Evolutionary conservation across 2,329 filamentous ascomycete genomes (phyloP), one percentile per base, ranked within the genome.

Genomic region (Pseudocercospora vitis): DNA sequence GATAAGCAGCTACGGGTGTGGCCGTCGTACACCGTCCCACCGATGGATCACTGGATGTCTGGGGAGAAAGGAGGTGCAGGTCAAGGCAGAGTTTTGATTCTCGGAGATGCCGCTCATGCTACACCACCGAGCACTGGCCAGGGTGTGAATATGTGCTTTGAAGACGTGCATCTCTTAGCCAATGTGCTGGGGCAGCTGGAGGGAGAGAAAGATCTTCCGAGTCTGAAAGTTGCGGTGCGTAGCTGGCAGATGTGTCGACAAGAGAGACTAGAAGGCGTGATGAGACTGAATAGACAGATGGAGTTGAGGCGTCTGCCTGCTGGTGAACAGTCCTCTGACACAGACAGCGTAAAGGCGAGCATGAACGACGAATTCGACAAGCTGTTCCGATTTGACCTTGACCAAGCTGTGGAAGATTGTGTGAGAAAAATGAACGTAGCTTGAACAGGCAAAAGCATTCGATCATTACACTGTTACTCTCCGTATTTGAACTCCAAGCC

Each of bases 51-150:
- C 14, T 48, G 45, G 45, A 33, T 21, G 5, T 48, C 45, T 32
- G 23, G 23, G 21, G 31, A 47, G 11, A 42, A 7, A 11, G 6
- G 6, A 29, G 26, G 26, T 11, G 26, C 5, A 40, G 37, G 26
- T 6, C 26, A 29, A 6, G 45, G 29, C 7, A 5, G 45, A 48
- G 45, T 48, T 8, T 26, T 48, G 28, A 33, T 48, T 21, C 28
- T 48, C 4, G 45, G 45, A 2, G 45, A 48, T 23, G 26, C 45
- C 8, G 45, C 45, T 11, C 45, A 48, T 35, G 45, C 45, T 19
- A 11, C 19, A 11, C 45, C 45, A 19, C 45, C 45, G 7, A 31
- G 23, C 7, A 16, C 45, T 9, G 45, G 45, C 6, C 45, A 48
- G 28, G 45, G 45, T 18, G 26, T 33, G 24, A 48, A 48, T 21